phyloP scores from a whole-genome alignment of 257 asterid genomes.

The Capsicum rhomboideum region DNA sequence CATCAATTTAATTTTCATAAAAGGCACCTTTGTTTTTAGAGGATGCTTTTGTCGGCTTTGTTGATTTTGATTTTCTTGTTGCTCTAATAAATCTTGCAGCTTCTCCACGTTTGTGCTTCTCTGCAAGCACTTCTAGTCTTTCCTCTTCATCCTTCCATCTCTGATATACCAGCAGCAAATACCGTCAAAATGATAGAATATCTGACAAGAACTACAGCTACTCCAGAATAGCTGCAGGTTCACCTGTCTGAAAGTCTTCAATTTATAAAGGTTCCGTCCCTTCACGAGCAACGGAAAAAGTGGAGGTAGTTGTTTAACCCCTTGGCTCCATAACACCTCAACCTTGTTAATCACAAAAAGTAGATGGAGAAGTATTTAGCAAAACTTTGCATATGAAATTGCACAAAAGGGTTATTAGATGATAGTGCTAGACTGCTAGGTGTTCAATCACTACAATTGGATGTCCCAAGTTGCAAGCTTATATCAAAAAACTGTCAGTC shows the following conservation, averaged over 20 bases:
- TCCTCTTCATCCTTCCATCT: conserved; percentile 54
- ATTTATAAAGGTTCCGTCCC: conserved; percentile 66
- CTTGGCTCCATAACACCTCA: conserved; percentile 77
- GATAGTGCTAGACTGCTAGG: background rate
- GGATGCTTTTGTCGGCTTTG: conserved; percentile 14
- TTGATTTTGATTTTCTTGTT: conserved; percentile 27
- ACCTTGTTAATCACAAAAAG: conserved; percentile 34
- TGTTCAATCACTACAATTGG: background rate
- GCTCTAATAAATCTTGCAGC: conserved; percentile 58
- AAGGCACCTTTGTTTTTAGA: conserved; percentile 25
- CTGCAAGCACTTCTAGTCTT: conserved; percentile 50
- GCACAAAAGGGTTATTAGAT: background rate
- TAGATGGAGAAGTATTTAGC: background rate
- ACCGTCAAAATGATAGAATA: background rate
- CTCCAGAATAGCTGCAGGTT: background rate
- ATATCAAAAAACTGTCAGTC: background rate
- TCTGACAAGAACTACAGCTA: background rate
- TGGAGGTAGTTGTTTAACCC: conserved; percentile 44
- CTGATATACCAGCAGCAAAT: conserved; percentile 23
- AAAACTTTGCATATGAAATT: background rate
- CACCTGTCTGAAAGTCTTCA: conserved; percentile 72
- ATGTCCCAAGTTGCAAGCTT: background rate
- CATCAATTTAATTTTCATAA: background rate
- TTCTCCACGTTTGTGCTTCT: conserved; percentile 73
- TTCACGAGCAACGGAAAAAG: conserved; percentile 64